phyloP scores from a whole-genome alignment of 768 basidiomycete genomes.

The Trametes cingulata region DNA sequence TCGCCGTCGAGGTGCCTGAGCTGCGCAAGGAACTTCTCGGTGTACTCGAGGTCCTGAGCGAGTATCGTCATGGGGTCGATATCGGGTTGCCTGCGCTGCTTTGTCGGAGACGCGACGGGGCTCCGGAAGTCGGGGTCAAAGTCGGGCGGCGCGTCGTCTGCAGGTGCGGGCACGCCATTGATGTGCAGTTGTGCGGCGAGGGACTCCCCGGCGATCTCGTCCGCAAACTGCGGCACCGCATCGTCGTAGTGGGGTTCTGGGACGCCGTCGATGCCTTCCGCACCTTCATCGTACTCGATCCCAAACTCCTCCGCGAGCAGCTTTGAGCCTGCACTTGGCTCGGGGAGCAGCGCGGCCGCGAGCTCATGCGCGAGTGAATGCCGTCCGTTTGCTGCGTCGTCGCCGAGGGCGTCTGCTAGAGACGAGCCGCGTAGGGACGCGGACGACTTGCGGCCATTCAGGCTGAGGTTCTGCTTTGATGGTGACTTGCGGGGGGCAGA shows the following conservation, averaged over 20 bases:
- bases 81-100: slow-evolving; percentile 30
- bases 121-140: slow-evolving; percentile 49
- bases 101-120: slow-evolving; percentile 35
- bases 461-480: slow-evolving; percentile 31
- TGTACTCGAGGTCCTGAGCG: slow-evolving; percentile 71
- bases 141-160: slow-evolving; percentile 34
- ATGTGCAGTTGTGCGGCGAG: slow-evolving; percentile 20
- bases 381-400: slow-evolving; percentile 45
- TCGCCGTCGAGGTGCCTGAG: slow-evolving; percentile 69
- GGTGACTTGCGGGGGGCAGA: slow-evolving; percentile 32
- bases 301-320: slow-evolving; percentile 86
- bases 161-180: slow-evolving; percentile 22
- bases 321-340: slow-evolving; percentile 76
- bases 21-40: slow-evolving; percentile 73
- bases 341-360: slow-evolving; percentile 84
- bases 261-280: slow-evolving; percentile 72
- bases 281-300: slow-evolving; percentile 86
- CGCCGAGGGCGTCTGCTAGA: slow-evolving; percentile 40
- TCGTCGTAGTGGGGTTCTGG: slow-evolving; percentile 30
- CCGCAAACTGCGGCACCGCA: slow-evolving; percentile 31
- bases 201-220: slow-evolving; percentile 25
- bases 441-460: slow-evolving; percentile 46
- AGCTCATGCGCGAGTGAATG: slow-evolving; percentile 87
- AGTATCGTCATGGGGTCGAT: slow-evolving; percentile 74
- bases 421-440: slow-evolving; percentile 50